These are phyloP conservation scores for Acarospora socialis DNA, from an alignment of 2,329 filamentous ascomycete species.

Conservation along the genomic window DNA sequence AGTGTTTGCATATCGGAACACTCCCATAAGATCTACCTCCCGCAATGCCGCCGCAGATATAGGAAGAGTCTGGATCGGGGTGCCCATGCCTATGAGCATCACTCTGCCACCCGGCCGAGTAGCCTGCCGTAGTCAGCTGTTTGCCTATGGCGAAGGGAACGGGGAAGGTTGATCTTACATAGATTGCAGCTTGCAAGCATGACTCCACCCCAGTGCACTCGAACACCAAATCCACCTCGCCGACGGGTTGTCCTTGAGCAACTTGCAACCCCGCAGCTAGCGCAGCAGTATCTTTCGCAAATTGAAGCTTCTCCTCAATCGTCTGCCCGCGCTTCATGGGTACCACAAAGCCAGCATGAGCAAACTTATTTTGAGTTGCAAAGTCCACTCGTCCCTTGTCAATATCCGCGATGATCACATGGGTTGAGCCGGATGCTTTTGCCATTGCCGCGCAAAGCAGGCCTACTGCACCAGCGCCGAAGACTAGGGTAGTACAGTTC, in stretches of 20 bases:
- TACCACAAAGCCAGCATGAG: constrained; percentile 24
- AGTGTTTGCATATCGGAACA: constrained; percentile 65
- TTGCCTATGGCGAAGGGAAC: background rate
- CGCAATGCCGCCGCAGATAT: constrained; percentile 57
- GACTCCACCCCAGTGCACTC: constrained; percentile 65
- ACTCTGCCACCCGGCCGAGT: constrained; percentile 56
- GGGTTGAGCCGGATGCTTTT: constrained; percentile 37
- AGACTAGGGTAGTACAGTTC: constrained; percentile 38
- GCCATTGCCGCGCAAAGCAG: constrained; percentile 44
- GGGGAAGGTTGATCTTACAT: constrained; percentile 28
- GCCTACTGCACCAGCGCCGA: constrained; percentile 48
- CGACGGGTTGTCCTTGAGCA: constrained; percentile 17
- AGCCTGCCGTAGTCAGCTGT: constrained; percentile 24
- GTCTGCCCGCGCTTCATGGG: constrained; percentile 15
- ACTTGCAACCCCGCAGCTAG: background rate
- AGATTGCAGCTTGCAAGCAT: constrained; percentile 62
- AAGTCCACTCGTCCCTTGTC: constrained; percentile 42
- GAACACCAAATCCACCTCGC: constrained; percentile 55
- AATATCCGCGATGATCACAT: constrained; percentile 47
- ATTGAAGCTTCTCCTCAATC: constrained; percentile 41
- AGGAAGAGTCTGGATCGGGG: constrained; percentile 59
- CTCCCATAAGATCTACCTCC: constrained; percentile 64
- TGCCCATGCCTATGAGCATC: constrained; percentile 69
- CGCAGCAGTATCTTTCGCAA: constrained; percentile 36
- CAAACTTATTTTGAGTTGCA: constrained; percentile 36